Base-by-base conservation (phyloP, 2,329 filamentous ascomycete species). In the Nannizziopsis barbatae region DNA sequence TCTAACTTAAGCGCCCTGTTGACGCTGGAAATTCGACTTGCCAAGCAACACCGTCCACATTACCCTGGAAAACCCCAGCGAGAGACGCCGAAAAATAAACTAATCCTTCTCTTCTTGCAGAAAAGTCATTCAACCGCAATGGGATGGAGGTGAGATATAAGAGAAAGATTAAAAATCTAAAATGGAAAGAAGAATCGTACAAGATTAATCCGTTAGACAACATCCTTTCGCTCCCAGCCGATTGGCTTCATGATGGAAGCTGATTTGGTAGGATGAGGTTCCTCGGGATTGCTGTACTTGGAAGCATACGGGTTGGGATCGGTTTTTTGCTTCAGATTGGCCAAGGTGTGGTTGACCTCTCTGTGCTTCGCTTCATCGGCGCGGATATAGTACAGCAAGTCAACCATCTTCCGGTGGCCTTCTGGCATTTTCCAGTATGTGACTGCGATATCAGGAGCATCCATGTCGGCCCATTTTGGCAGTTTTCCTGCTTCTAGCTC, bases 391-490 rank as follows among this genome's bases (percentile, higher is more conserved):
- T 92, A 70, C 45, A 96, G 75, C 52, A 96, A 68, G 60, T 96
- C 87, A 58, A 76, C 78, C 86, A 98, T 95, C 1, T 80, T 85
- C 20, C 82, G 77, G 50, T 83, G 73, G 2, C 80, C 84, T 63
- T 95, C 83, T 0, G 89, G 88, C 81, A 98, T 95, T 37, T 85
- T 80, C 87, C 89, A 98, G 69, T 98, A 98, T 55, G 81, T 75
- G 42, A 95, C 68, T 0, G 92, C 92, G 55, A 98, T 88, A 51
- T 94, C 86, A 0, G 92, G 92, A 2, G 92, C 86, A 46, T 75
- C 58, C 60, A 94, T 81, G 6, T 80, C 76, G 20, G 78, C 73
- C 89, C 92, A 98, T 57, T 80, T 80, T 0, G 89, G 88, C 11
- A 95, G 71, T 50, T 79, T 77, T n/a, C 90, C 90, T 2, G 76